Evolutionary conservation across 1,284 basidiomycete genomes (phyloP).

Genomic region (Trametes polyzona): DNA sequence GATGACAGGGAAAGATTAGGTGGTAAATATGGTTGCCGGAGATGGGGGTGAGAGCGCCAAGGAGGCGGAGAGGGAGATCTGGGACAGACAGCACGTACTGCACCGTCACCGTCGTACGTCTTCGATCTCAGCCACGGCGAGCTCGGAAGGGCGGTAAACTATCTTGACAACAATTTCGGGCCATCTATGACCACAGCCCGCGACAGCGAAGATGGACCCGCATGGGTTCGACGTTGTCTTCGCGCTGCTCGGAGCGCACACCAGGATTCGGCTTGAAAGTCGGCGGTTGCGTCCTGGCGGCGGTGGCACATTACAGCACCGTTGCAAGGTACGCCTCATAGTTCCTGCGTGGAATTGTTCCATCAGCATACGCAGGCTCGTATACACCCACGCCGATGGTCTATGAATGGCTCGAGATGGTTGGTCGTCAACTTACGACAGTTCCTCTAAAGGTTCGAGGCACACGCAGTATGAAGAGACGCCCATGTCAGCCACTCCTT

Average conservation of each 20-base stretch:
- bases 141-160: background rate
- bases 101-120: background rate
- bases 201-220: background rate
- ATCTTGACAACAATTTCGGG: too few species aligned
- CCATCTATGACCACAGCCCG: background rate
- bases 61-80: background rate
- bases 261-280: background rate
- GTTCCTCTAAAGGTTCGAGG: too few species aligned
- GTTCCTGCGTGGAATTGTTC: background rate
- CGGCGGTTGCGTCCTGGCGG: background rate
- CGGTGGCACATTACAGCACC: background rate
- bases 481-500: background rate
- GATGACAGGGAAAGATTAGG: background rate
- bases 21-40: background rate
- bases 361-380: too few species aligned
- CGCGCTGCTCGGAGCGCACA: too few species aligned
- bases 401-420: background rate
- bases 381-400: background rate
- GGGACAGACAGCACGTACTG: background rate
- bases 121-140: too few species aligned
- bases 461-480: background rate
- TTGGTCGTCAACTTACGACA: background rate
- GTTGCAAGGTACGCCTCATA: background rate
- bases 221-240: background rate
- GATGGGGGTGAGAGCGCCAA: constrained; percentile 1